Percentiles rank a stretch among this genome's conserved stretches.
Evolutionary conservation across 108 stramenopile species (phyloP).

Genomic region (Cyclostephanos invisitatus): DNA sequence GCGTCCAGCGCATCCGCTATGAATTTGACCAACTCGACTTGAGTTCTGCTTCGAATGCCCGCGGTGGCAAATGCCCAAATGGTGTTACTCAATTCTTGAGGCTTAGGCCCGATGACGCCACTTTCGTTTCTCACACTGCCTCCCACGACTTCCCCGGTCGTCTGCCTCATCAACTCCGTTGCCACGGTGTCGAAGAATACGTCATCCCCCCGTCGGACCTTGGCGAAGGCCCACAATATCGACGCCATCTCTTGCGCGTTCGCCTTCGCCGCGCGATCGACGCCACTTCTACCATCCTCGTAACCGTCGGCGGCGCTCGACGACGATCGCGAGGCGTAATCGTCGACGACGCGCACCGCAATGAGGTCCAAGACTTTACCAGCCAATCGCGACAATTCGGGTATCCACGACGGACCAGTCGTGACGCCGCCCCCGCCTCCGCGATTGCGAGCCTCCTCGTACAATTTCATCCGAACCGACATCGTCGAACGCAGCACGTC

Average conservation of each 20-base stretch:
- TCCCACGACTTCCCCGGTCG: conserved; percentile 25
- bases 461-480: conserved; percentile 44
- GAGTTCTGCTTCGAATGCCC: conserved; percentile 41
- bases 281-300: background rate
- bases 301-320: background rate
- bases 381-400: conserved; percentile 62
- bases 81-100: conserved; percentile 70
- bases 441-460: conserved; percentile 47
- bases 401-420: conserved; percentile 61
- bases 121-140: background rate
- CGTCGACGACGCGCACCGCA: conserved; percentile 36
- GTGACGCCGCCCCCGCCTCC: conserved; percentile 6
- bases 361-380: conserved; percentile 69
- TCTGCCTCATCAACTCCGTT: conserved; percentile 46
- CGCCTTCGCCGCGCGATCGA: background rate
- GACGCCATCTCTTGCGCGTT: conserved; percentile 72
- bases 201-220: conserved; percentile 52
- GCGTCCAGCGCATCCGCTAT: conserved; percentile 63
- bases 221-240: conserved; percentile 66
- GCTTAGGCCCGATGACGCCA: conserved; percentile 19
- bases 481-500: conserved; percentile 44
- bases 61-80: conserved; percentile 83
- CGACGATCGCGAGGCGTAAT: conserved; percentile 16
- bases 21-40: conserved; percentile 53
- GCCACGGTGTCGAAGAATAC: conserved; percentile 53